Percentiles rank a stretch among this genome's conserved stretches.
Evolutionary conservation across 2,329 filamentous ascomycete species (phyloP).

Genomic region (Neurospora sp.): DNA sequence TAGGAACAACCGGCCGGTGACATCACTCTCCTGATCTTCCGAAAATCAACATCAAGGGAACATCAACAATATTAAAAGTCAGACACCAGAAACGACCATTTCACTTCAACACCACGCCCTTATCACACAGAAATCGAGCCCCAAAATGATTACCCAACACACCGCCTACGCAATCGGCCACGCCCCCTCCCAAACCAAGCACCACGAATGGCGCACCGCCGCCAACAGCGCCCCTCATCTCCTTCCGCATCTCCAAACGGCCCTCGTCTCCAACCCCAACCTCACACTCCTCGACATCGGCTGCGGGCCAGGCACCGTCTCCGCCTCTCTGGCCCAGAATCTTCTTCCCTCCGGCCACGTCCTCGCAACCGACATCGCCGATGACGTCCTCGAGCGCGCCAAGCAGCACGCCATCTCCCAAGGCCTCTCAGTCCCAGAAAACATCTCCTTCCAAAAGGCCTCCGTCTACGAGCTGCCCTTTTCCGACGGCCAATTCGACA

Average conservation of each 20-base stretch:
- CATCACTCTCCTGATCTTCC: no score
- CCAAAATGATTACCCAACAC: conserved; percentile 1
- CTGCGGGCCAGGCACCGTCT: conserved; percentile 36
- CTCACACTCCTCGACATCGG: conserved; percentile 31
- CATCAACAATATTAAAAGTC: background rate
- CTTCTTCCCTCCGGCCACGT: conserved; percentile 27
- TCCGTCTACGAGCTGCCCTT: conserved; percentile 26
- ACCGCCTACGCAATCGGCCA: conserved; percentile 6
- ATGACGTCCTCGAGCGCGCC: conserved; percentile 21
- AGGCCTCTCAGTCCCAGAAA: conserved; percentile 2
- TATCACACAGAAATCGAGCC: background rate
- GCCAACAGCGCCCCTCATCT: conserved; percentile 31
- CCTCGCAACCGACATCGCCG: conserved; percentile 27
- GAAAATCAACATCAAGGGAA: no score
- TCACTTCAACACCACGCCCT: no score
- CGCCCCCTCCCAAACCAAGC: conserved; percentile 12
- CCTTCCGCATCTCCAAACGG: conserved; percentile 26
- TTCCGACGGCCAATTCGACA: conserved; percentile 26
- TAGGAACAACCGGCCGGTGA: no score
- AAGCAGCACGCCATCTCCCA: conserved; percentile 2
- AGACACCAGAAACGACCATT: no score
- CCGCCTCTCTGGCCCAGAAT: conserved; percentile 27
- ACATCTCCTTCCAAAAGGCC: conserved; percentile 22
- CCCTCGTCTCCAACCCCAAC: conserved; percentile 15
- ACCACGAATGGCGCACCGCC: conserved; percentile 30